Evolutionary conservation across 345 rosid genomes (phyloP), one percentile per base, ranked within the genome.

Genomic region (Euphorbia lathyris): DNA sequence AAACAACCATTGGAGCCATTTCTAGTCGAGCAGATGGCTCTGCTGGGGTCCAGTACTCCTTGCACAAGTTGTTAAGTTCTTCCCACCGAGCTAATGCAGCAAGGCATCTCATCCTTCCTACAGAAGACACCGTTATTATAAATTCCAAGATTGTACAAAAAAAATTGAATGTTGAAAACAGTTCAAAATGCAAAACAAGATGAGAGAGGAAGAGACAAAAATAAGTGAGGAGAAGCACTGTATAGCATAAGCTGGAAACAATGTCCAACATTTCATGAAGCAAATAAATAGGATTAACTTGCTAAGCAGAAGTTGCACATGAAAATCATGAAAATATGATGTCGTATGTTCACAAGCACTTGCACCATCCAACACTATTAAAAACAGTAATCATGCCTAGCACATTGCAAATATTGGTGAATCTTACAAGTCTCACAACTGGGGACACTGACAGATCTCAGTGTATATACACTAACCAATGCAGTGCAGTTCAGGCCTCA

Each of bases 61-160:
- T 95, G 84, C 99, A 95, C 48, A 92, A 84, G 84, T 85, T 87
- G 87, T 83, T 92, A 72, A 95, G 93, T 74, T 95, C 99, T 79
- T 95, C 98, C 97, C 98, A 95, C 67, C 94, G 87, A 77, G 99
- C 99, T 81, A 95, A 83, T 58, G 97, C 96, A 72, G 98, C 99
- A 16, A 95, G 98, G 77, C 98, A 92, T 65, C 99, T 86, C 97
- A 95, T 92, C 77, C 91, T 80, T 74, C 99, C 99, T 95, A 69
- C 67, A 79, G 58, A 67, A 51, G 34, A 69, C 70, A 76, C 62
- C 52, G 64, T 60, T 65, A 73, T 52, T 40, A 69, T 80, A 45
- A 72, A 51, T 72, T 59, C 65, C 58, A 59, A 65, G 61, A 63
- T 73, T 47, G 13, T 29, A 27, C 2, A 20, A 50, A 30, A 48